These are phyloP conservation scores for Naegleria lovaniensis DNA, from an alignment of 208 protist genomes.

Conservation along the genomic window DNA sequence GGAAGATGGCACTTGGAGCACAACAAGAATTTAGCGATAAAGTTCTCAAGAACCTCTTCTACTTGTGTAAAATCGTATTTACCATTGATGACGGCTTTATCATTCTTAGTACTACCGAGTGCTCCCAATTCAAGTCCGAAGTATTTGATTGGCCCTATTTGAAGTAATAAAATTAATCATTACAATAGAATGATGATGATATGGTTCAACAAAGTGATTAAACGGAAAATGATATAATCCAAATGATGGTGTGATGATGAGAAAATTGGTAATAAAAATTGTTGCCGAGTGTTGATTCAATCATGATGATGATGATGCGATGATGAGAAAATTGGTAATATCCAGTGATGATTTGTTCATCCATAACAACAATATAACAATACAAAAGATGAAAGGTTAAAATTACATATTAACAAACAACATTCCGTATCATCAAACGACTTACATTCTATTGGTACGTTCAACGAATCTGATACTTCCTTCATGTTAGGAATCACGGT, in stretches of 20 bases:
- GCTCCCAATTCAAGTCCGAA: conserved; percentile 34
- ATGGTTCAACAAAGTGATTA: no score
- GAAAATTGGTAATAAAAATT: no score
- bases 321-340: no score
- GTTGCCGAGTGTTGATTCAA: no score
- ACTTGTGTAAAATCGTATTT: conserved; percentile 28
- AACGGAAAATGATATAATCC: no score
- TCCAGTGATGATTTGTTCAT: neutral
- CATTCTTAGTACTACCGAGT: conserved; percentile 38
- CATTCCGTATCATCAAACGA: neutral
- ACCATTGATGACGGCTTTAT: conserved; percentile 46
- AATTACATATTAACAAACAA: neutral
- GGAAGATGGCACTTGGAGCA: conserved; percentile 43
- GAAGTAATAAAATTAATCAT: no score
- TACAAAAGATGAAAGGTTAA: no score
- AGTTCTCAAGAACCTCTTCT: conserved; percentile 40
- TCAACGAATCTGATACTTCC: conserved; percentile 34
- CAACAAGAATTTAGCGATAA: conserved; percentile 48
- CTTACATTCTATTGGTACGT: conserved; percentile 36
- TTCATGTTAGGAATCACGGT: conserved; percentile 46
- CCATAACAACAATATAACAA: neutral
- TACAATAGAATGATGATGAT: no score
- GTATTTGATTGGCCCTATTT: neutral
- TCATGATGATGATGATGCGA: no score
- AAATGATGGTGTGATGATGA: no score